Percentiles rank a stretch among this genome's conserved stretches.
phyloP scores from a whole-genome alignment of 225 moss, liverwort and hornwort species.

The Climacium dendroides region DNA sequence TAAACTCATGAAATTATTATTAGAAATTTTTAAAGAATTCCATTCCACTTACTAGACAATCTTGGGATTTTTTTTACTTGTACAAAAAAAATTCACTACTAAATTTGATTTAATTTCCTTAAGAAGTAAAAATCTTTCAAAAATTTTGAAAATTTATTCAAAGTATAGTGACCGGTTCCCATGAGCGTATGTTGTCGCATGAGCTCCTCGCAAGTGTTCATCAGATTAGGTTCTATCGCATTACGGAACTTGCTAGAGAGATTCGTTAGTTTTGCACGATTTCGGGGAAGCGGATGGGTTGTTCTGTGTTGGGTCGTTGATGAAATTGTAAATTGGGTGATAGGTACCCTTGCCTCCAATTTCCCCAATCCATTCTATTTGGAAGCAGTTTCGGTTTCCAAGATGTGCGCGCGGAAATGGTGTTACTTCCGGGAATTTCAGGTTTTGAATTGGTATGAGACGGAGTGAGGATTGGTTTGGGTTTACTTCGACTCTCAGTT shows the following conservation, averaged over 20 bases:
- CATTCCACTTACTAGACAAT: too few relatives aligned
- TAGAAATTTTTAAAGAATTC: too few relatives aligned
- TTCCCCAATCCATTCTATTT: background rate
- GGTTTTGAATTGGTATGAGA: background rate
- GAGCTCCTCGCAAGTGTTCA: background rate
- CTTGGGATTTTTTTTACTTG: too few relatives aligned
- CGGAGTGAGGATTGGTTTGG: background rate
- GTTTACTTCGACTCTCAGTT: background rate
- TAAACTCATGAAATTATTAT: too few relatives aligned
- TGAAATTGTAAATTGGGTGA: background rate
- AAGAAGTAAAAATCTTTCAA: too few relatives aligned
- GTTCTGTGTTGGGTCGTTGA: background rate
- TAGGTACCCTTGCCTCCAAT: background rate
- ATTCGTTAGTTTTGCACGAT: background rate
- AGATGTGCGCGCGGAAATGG: background rate
- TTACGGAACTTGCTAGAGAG: background rate
- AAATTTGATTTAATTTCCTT: too few relatives aligned
- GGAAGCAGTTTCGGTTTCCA: background rate
- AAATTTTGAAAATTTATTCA: too few relatives aligned
- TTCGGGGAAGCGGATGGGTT: background rate
- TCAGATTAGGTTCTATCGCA: background rate
- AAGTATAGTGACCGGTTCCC: background rate
- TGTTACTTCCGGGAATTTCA: background rate
- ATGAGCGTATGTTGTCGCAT: background rate
- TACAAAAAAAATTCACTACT: too few relatives aligned